Evolutionary conservation across 257 asterid species (phyloP), one percentile per base, ranked within the genome.

Genomic region (Pogostemon cablin): DNA sequence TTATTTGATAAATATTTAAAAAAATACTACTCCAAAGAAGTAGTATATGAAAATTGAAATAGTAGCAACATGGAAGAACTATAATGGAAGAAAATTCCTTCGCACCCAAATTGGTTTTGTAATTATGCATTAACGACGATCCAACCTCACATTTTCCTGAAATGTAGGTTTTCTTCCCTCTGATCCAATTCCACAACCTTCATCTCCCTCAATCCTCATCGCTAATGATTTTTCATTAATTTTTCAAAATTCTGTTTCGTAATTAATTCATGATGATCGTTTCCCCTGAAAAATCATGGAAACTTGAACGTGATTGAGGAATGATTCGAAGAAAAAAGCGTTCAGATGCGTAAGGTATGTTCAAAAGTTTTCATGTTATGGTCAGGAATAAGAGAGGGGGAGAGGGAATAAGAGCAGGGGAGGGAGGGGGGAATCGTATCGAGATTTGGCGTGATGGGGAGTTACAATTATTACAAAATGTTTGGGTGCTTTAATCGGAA

Each of bases 401-500:
- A 9, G 44, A 35, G 56, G 35, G 41, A n/a, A 7, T 32, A 9
- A n/a, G 11, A 67, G 32, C 32, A 25, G 32, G 32, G 32, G 12
- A 61, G 59, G 53, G 49, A 10, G 62, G 39, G 65, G 44, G 49
- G 3, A 25, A 57, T n/a, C 8, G 8, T 3, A 20, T 37, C 38
- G 40, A 48, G 72, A 72, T 72, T 55, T 32, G 72, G 59, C 35
- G 77, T 53, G 38, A 91, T 89, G 96, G 99, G 93, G 71, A 89
- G 96, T 60, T 91, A 95, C 76, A 88, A 93, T 84, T 88, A 88
- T 72, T 95, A 95, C 86, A 88, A 80, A 61, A 89, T 95, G 97
- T 91, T 95, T 8, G 96, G 99, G 0, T 86, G 91, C 69, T 95
- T 95, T 68, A 91, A 86, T 73, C 91, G 98, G 79, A 95, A 91